Evolutionary conservation across 148 eudicot genomes (phyloP).

Genomic region (Camellia sinensis): DNA sequence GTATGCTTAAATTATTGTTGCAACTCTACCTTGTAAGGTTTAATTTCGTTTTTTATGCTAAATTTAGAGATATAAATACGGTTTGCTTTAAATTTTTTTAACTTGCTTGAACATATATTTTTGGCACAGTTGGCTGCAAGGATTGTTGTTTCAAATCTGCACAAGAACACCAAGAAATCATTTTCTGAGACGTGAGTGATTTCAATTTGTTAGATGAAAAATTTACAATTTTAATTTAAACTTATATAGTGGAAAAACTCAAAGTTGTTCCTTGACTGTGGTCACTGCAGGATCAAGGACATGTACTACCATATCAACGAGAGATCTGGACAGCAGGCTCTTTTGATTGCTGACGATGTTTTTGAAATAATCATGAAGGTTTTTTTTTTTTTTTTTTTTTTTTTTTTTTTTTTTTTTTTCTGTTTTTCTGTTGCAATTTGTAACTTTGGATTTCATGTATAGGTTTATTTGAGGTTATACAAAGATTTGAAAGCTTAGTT

Average conservation of each 20-base stretch:
- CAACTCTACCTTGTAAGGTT: too few species aligned
- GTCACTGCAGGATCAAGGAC: conserved; percentile 52
- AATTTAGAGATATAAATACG: too few species aligned
- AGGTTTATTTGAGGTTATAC: neutral
- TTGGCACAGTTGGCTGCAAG: conserved; percentile 75
- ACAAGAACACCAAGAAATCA: conserved; percentile 80
- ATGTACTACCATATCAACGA: conserved; percentile 68
- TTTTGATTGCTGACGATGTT: conserved; percentile 87
- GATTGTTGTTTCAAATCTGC: conserved; percentile 88
- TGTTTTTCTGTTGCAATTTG: too few species aligned
- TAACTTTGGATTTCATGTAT: neutral
- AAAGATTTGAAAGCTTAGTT: neutral
- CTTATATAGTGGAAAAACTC: neutral
- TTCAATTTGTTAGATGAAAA: neutral
- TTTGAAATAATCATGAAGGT: conserved; percentile 93
- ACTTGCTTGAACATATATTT: neutral
- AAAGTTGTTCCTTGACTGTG: neutral
- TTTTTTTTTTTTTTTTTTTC: too few species aligned
- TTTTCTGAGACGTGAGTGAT: conserved; percentile 82
- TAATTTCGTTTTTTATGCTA: too few species aligned
- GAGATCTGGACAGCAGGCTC: conserved; percentile 72
- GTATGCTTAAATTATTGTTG: too few species aligned
- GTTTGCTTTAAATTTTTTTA: too few species aligned
- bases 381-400: too few species aligned
- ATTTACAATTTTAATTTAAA: neutral